These are phyloP conservation scores for Dissophora globulifera DNA, from an alignment of 192 early-diverging fungal genomes.

Conservation along the genomic window DNA sequence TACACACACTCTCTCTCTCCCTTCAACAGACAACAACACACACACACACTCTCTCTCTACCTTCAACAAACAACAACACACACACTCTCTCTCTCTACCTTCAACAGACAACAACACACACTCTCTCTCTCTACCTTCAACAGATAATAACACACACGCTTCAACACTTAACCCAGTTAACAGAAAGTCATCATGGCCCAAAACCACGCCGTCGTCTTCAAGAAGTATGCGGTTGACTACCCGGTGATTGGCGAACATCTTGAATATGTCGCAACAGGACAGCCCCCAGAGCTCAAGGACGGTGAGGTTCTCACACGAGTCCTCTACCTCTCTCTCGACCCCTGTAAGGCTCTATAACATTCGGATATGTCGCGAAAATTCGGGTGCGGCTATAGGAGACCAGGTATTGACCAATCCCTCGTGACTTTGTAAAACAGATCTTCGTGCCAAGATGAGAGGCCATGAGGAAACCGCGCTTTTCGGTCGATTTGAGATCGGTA, in stretches of 20 bases:
- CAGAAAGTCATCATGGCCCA: no score
- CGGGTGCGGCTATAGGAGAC: not conserved
- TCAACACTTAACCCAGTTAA: no score
- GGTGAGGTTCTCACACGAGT: conserved; percentile 66
- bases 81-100: no score
- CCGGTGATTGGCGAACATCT: conserved; percentile 61
- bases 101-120: no score
- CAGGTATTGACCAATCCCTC: not conserved
- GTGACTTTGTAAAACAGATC: not conserved
- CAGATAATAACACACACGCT: no score
- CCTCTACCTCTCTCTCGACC: conserved; percentile 78
- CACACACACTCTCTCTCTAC: no score
- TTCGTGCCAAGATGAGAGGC: not conserved
- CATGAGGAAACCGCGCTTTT: conserved; percentile 56
- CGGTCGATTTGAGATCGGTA: conserved; percentile 62
- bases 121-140: no score
- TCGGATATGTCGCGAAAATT: conserved; percentile 48
- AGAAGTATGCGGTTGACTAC: conserved; percentile 40
- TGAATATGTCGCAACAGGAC: conserved; percentile 23
- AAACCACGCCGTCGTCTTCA: conserved; percentile 18
- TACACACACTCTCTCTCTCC: no score
- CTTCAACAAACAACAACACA: no score
- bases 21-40: no score
- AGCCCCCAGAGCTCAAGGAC: conserved; percentile 45
- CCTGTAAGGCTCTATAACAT: no score